phyloP scores from a whole-genome alignment of 805 yeast species.

The Cyberlindnera veronae region DNA sequence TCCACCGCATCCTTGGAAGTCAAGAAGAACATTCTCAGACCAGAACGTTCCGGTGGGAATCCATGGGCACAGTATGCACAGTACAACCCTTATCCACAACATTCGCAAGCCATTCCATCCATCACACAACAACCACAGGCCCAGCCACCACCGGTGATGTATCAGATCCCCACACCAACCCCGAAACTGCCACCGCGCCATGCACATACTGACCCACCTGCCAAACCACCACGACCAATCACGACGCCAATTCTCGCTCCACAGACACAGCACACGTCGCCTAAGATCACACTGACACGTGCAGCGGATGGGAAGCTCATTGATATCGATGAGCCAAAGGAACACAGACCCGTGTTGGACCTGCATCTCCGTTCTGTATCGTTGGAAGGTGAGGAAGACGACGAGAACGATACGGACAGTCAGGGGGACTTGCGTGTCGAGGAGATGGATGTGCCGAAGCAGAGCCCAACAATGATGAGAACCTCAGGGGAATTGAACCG shows the following conservation, averaged over 20 bases:
- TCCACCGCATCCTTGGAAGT: slow-evolving; percentile 7
- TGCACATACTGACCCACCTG: not conserved
- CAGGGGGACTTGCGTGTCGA: slow-evolving; percentile 24
- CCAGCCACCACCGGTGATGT: not conserved
- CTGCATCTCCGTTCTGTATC: slow-evolving; percentile 12
- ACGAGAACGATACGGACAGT: slow-evolving; percentile 14
- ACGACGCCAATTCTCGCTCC: slow-evolving; percentile 1
- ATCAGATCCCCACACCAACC: not conserved
- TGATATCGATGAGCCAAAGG: slow-evolving; percentile 16
- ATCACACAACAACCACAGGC: slow-evolving; percentile 2
- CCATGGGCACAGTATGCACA: slow-evolving; percentile 15
- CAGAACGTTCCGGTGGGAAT: slow-evolving; percentile 22
- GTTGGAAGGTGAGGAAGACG: slow-evolving; percentile 15
- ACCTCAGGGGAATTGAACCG: slow-evolving; percentile 14
- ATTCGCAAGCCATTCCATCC: not conserved
- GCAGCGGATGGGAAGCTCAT: slow-evolving; percentile 17
- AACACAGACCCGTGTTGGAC: slow-evolving; percentile 18
- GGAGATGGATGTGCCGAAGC: slow-evolving; percentile 15
- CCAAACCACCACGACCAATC: not conserved
- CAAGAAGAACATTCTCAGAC: slow-evolving; percentile 7
- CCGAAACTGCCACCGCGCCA: slow-evolving; percentile 1
- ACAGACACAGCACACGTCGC: slow-evolving; percentile 3
- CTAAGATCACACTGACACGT: slow-evolving; percentile 4
- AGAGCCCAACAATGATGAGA: slow-evolving; percentile 2
- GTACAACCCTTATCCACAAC: not conserved